These are phyloP conservation scores for Calonectria henricotiae DNA, from an alignment of 2,329 filamentous ascomycete species.

Conservation along the genomic window DNA sequence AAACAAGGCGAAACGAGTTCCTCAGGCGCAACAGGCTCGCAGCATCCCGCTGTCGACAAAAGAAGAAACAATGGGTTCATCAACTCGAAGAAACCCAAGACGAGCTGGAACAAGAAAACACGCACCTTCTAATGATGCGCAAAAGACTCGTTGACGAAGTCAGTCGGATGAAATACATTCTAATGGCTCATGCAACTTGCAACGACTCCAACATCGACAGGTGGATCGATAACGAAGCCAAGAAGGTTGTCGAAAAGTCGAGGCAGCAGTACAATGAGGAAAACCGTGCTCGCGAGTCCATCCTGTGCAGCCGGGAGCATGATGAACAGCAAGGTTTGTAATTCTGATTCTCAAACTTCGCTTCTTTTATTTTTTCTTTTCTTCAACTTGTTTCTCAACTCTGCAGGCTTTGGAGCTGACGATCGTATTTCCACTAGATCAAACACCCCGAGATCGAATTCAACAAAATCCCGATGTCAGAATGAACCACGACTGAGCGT, in stretches of 20 bases:
- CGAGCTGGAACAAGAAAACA: constrained; percentile 64
- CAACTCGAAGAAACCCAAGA: constrained; percentile 66
- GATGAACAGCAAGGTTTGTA: background rate
- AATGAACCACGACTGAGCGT: constrained; percentile 4
- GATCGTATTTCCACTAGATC: background rate
- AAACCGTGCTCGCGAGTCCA: background rate
- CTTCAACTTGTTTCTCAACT: background rate
- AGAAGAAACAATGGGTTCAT: constrained; percentile 72
- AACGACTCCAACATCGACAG: constrained; percentile 69
- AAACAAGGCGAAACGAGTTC: constrained; percentile 69
- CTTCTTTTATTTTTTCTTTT: background rate
- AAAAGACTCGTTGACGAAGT: constrained; percentile 63
- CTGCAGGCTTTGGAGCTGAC: background rate
- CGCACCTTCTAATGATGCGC: constrained; percentile 63
- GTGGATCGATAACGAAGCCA: constrained; percentile 70
- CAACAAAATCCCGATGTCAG: constrained; percentile 29
- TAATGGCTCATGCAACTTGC: constrained; percentile 70
- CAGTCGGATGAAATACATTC: constrained; percentile 65
- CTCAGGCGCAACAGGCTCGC: constrained; percentile 81
- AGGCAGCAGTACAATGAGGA: background rate
- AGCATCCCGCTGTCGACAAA: constrained; percentile 82
- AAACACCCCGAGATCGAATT: background rate
- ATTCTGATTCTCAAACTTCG: too few species aligned
- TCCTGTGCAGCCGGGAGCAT: background rate
- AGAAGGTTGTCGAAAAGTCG: constrained; percentile 62